Evolutionary conservation across 371 early-diverging fungal genomes (phyloP).

Genomic region (Mucor indicus): DNA sequence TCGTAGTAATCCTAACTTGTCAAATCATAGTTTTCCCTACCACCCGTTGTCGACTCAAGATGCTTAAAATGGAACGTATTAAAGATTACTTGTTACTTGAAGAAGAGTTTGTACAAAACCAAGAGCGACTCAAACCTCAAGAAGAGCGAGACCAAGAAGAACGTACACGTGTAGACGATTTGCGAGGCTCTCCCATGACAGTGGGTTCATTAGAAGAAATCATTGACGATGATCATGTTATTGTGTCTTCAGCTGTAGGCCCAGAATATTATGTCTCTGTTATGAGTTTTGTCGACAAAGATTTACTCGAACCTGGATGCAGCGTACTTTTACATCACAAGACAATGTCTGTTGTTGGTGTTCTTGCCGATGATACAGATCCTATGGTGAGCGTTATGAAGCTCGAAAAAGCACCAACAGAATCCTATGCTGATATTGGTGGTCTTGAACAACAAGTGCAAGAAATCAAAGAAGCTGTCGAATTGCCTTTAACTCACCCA

Average conservation of each 20-base stretch:
- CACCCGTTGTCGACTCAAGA: slow-evolving; percentile 94
- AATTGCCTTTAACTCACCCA: slow-evolving; percentile 33
- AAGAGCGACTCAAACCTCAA: slow-evolving; percentile 94
- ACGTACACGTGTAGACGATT: slow-evolving; percentile 94
- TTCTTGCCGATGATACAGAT: slow-evolving; percentile 95
- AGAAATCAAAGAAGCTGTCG: slow-evolving; percentile 35
- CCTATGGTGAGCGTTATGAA: slow-evolving; percentile 99
- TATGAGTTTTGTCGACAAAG: slow-evolving; percentile 99
- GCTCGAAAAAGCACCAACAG: slow-evolving; percentile 99
- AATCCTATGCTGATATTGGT: slow-evolving; percentile 99
- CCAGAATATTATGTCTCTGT: slow-evolving; percentile 99
- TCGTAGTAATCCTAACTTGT: background rate
- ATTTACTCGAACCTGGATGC: slow-evolving; percentile 98
- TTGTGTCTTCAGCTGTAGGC: slow-evolving; percentile 94
- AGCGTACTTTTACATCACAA: slow-evolving; percentile 98
- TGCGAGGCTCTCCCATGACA: slow-evolving; percentile 98
- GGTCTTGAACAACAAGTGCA: slow-evolving; percentile 98
- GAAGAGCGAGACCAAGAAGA: slow-evolving; percentile 94
- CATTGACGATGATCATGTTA: slow-evolving; percentile 99
- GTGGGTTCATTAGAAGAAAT: slow-evolving; percentile 99
- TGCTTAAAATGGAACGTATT: slow-evolving; percentile 94
- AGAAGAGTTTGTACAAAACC: slow-evolving; percentile 97
- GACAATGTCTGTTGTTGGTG: slow-evolving; percentile 93
- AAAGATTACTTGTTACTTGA: slow-evolving; percentile 97
- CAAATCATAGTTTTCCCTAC: slow-evolving; percentile 96